Evolutionary conservation across 306 rosid species (phyloP).

Genomic region (Rubus idaeus): DNA sequence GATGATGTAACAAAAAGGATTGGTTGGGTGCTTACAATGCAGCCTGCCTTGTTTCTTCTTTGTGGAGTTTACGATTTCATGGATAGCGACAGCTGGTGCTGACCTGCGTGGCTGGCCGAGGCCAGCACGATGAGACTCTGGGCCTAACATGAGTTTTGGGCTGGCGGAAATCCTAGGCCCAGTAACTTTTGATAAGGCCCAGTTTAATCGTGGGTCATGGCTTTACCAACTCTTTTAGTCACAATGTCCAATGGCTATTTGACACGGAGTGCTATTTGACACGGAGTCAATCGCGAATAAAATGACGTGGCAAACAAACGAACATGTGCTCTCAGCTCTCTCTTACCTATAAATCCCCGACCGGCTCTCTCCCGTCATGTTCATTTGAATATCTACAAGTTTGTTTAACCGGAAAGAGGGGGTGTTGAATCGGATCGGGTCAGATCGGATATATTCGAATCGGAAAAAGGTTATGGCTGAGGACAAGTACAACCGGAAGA

Average conservation of each 20-base stretch:
- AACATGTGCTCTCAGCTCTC: not conserved
- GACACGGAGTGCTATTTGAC: constrained; percentile 38
- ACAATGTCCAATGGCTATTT: constrained; percentile 5
- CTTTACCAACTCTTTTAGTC: not conserved
- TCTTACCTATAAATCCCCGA: not conserved
- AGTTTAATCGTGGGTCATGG: not conserved
- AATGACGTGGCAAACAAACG: constrained; percentile 35
- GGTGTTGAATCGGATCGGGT: not conserved
- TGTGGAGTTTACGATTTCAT: no score
- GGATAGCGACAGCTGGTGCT: no score
- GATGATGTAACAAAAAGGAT: not conserved
- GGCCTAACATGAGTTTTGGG: no score
- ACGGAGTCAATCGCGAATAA: constrained; percentile 10
- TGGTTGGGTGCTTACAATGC: no score
- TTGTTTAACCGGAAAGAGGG: not conserved
- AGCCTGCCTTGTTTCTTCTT: no score
- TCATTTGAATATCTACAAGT: not conserved
- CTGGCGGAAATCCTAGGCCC: not conserved
- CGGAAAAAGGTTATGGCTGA: constrained; percentile 47
- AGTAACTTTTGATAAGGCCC: not conserved
- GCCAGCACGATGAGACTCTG: no score
- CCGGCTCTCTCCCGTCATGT: not conserved
- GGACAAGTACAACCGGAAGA: constrained; percentile 81
- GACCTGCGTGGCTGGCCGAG: no score
- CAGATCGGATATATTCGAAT: not conserved